Conservation (phyloP, 768 basidiomycete genomes). For the Punctularia strigosozonata region DNA sequence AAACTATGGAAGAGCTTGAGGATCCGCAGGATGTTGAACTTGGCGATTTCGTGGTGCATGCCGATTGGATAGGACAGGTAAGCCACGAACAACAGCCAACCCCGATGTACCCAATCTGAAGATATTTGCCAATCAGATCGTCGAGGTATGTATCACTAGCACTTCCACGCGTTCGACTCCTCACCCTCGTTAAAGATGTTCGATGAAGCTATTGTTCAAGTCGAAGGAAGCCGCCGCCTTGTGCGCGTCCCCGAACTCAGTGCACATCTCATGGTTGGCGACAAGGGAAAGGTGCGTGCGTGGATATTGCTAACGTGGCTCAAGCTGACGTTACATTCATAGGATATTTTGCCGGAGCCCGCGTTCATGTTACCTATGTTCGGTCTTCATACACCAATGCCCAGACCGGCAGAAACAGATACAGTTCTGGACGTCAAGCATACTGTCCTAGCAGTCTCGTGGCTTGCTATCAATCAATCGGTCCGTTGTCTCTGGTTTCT, state of each 20-base stretch:
- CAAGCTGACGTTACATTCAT: neutral
- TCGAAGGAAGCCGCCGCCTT: conserved; percentile 49
- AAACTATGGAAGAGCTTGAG: conserved; percentile 40
- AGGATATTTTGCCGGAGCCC: conserved; percentile 53
- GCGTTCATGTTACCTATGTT: conserved; percentile 30
- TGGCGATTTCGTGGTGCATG: conserved; percentile 71
- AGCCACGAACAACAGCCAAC: conserved; percentile 11
- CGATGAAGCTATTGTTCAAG: conserved; percentile 69
- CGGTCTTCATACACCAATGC: conserved; percentile 23
- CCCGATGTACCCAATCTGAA: neutral
- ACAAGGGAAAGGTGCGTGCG: conserved; percentile 55
- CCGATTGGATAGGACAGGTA: conserved; percentile 89
- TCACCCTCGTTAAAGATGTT: conserved; percentile 41
- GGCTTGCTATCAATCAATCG: conserved; percentile 82
- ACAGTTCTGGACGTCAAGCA: conserved; percentile 66
- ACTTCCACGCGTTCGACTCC: neutral
- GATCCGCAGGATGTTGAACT: conserved; percentile 51
- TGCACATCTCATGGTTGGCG: conserved; percentile 64
- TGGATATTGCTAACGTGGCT: neutral
- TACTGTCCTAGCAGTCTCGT: conserved; percentile 68
- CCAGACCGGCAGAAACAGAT: conserved; percentile 32
- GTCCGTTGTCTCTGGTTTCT: conserved; percentile 27
- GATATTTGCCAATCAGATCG: conserved; percentile 33
- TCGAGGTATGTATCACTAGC: conserved; percentile 56
- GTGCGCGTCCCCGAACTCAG: conserved; percentile 69